Evolutionary conservation across 1,284 basidiomycete species (phyloP).

Genomic region (Ustilago shanxiensis): DNA sequence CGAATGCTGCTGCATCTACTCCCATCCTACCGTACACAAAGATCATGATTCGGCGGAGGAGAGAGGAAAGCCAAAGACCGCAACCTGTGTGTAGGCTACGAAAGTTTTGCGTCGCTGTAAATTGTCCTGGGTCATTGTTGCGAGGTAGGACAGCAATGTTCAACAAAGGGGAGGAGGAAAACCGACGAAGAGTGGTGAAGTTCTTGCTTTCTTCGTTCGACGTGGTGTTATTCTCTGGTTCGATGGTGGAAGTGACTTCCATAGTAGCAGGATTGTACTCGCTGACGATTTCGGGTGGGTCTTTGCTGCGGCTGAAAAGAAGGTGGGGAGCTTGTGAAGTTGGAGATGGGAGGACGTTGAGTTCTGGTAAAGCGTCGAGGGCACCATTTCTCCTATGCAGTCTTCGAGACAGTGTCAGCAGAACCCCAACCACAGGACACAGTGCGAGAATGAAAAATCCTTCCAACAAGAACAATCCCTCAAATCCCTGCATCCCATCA

Average conservation of each 20-base stretch:
- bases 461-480: constrained; percentile 10
- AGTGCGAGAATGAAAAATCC: constrained; percentile 25
- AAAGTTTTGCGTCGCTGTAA: too few relatives aligned
- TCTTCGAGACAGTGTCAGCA: constrained; percentile 9
- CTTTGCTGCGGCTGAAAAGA: background rate
- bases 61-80: constrained; percentile 13
- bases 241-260: background rate
- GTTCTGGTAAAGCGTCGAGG: background rate
- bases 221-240: background rate
- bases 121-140: too few relatives aligned
- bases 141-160: constrained; percentile 16
- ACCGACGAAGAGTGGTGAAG: constrained; percentile 10
- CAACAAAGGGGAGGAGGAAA: constrained; percentile 17
- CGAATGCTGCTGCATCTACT: constrained; percentile 25
- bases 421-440: constrained; percentile 8
- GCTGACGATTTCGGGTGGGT: background rate
- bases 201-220: constrained; percentile 2
- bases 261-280: background rate
- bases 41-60: constrained; percentile 26
- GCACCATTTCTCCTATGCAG: background rate
- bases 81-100: constrained; percentile 20
- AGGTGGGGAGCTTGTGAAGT: too few relatives aligned
- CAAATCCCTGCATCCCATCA: constrained; percentile 3
- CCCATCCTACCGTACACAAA: constrained; percentile 24
- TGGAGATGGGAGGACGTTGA: too few relatives aligned